Evolutionary conservation across 1,284 basidiomycete genomes (phyloP), one percentile per base, ranked within the genome.

Genomic region (Heterobasidion irregulare): DNA sequence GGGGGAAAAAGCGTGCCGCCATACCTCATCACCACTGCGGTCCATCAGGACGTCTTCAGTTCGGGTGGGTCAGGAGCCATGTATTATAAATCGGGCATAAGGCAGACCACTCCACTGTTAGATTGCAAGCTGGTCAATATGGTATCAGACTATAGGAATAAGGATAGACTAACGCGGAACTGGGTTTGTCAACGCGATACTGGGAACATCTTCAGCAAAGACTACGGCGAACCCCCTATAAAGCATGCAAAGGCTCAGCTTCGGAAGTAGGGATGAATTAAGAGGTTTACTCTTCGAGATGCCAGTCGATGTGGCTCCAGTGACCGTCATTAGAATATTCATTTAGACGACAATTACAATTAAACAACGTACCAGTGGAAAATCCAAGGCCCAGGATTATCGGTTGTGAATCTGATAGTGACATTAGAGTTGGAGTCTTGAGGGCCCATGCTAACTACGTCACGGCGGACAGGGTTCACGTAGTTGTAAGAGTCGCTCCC

Each of bases 301-400:
- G 65, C 57, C 58, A 63, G 57, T 66, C 49, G 18, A 46, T 51
- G 26, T 50, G 32, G 36, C 54, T 48, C 8, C n/a, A 19, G 16
- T 7, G 26, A 26, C 10, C n/a, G 13, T 19, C 16, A 46, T 12
- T 8, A 16, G 15, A 46, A 46, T 13, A 19, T 16, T 19, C 13
- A 19, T 15, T 16, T 15, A 33, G 12, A 7, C 18, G 19, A 26
- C 3, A 13, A 34, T 54, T 19, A 26, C 3, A 13, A 34, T 54
- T 19, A 50, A 49, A 36, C 34, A 19, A 52, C 52, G 45, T 48
- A 52, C 34, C 76, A 77, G 56, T 76, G 75, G 46, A 77, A 58
- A 64, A 76, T 69, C 76, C 77, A 77, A 10, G 76, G 75, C 6
- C 77, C 77, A 5, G 73, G 59, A 49, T 78, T 79, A 53, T 78